Base-by-base conservation (phyloP, 2,329 filamentous ascomycete genomes). In the Aspergillus sp. region DNA sequence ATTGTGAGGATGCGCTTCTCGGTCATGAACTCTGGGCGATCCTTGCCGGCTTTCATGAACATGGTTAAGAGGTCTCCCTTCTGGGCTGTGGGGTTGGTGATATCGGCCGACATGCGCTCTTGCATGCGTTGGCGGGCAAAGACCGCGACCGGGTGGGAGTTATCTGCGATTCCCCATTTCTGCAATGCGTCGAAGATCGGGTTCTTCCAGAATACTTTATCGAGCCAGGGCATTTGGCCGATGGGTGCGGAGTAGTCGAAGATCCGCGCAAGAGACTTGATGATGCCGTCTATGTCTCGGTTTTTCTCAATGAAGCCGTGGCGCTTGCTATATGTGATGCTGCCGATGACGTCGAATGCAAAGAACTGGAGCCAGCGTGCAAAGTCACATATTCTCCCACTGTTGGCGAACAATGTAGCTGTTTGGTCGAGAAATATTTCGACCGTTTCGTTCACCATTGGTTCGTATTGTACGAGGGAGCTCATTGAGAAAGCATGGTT, bases 261-360 rank as follows among this genome's bases (percentile, higher is more conserved):
- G 53, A 59, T 63, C 0, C 56, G 43, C 23, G 60, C 62, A 13
- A 66, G 55, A 8, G 58, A 64, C 25, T 54, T 41, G 4, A 66
- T 41, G 19, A 65, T 62, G 5, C 63, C 63, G 41, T 64, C 60
- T 17, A 93, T 86, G 63, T 94, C 91, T 71, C 89, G 83, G 60
- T 91, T 89, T 69, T 85, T 84, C 74, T 93, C 91, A 1, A 94
- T 78, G 68, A 93, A 93, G 0, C 91, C 91, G 63, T 93, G 84
- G 0, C 89, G 83, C 74, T 91, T 91, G 74, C 87, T 88, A 77
- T 91, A 93, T 0, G 90, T 92, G 70, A 93, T 85, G 64, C 91
- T 88, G 7, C 90, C 90, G 64, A 92, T 92, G n/a, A 93, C 90
- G 70, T 93, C 91, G 70, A 93, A 93, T 0, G 91, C 91, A 68